A percentile compares a stretch with the other conserved stretches of the same genome.
phyloP scores from a whole-genome alignment of 768 basidiomycete genomes.

The Thelephora ganbajun region DNA sequence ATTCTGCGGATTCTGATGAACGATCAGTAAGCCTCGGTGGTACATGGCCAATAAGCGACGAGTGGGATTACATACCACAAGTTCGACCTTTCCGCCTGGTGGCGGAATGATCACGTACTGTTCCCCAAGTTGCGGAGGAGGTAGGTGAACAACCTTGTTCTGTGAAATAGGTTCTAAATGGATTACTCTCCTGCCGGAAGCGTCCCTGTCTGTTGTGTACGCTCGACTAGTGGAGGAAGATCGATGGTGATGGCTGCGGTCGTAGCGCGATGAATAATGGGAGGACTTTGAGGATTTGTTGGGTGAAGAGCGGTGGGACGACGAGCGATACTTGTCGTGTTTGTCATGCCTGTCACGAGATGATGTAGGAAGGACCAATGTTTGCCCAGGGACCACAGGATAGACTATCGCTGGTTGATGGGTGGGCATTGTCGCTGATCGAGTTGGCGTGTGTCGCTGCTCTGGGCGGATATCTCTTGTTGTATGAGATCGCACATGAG shows the following conservation, averaged over 20 bases:
- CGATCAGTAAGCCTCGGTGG: neutral
- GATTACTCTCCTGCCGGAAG: neutral
- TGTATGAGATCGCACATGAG: constrained; percentile 4
- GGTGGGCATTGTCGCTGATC: neutral
- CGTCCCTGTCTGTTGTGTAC: neutral
- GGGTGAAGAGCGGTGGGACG: neutral
- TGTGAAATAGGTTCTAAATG: constrained; percentile 1
- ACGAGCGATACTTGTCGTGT: neutral
- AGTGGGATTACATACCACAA: constrained; percentile 2
- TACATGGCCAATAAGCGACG: neutral
- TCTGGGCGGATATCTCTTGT: neutral
- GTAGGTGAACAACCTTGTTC: constrained; percentile 9
- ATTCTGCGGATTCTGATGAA: neutral
- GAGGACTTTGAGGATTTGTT: neutral
- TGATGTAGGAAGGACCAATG: neutral
- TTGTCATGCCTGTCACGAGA: neutral
- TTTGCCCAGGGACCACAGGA: neutral
- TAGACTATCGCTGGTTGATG: neutral
- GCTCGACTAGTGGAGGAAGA: neutral
- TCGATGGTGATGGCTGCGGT: neutral
- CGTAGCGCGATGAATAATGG: neutral
- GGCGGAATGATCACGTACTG: constrained; percentile 16
- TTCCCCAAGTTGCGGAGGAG: constrained; percentile 13
- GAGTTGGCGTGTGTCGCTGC: neutral
- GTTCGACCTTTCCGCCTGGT: constrained; percentile 9